Evolutionary conservation across 2,329 filamentous ascomycete species (phyloP), one percentile per base, ranked within the genome.

Genomic region (Stemphylium vesicarium): DNA sequence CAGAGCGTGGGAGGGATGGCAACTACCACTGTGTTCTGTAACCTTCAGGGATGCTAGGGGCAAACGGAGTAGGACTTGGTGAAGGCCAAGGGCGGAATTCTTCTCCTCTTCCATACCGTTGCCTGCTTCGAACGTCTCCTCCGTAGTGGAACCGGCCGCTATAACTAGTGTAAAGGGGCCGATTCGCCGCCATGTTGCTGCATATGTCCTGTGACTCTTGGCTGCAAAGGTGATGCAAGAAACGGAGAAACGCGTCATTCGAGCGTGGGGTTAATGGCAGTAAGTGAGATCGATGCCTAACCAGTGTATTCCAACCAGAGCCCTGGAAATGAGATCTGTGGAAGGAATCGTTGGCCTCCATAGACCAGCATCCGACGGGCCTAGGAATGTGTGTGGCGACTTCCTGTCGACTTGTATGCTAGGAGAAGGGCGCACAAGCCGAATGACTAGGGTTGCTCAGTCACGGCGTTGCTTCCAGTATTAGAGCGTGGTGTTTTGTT

Each of bases 51-150:
- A 47, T 59, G 18, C n/a, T 49, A 59, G 55, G 49, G 38, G 41
- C 42, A 48, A 37, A 38, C 45, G 51, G 56, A 24, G 32, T 43
- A 54, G 40, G 36, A 48, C 32, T 42, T 18, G 32, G 39, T 46
- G 48, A 40, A 50, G 37, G 38, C 51, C 50, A 56, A 49, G 37
- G 29, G 50, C 12, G 36, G 33, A 41, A 7, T 40, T 46, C 48
- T 18, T 39, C 36, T 37, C 39, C 43, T 38, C 32, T 50, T 64
- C 59, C 44, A 20, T 39, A 31, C 50, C 62, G 69, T 66, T 75
- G 72, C 69, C 72, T 75, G 59, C 55, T 58, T 49, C 53, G 39
- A 44, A 65, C 59, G 64, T 62, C 60, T 71, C 52, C 60, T 63
- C 60, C 54, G 50, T 47, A 53, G 54, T 43, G 48, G 47, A 22